Evolutionary conservation across 2,329 filamentous ascomycete genomes (phyloP).

Genomic region (Phaeosphaeria sp.): DNA sequence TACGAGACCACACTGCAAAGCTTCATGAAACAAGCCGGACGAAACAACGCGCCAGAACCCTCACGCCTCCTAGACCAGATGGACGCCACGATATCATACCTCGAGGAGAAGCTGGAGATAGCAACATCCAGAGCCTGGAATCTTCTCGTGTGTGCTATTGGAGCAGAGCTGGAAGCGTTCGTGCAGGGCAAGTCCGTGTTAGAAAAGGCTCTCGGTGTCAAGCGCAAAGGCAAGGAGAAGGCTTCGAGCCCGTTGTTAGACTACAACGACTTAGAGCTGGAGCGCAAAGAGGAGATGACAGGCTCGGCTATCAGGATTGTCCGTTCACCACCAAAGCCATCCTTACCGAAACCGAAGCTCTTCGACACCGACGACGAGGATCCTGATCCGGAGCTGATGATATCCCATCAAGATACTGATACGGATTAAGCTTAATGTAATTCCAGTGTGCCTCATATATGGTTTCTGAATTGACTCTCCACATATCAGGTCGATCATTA

Average conservation of each 20-base stretch:
- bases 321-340: conserved; percentile 39
- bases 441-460: background rate
- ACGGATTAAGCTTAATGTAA: conserved; percentile 28
- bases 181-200: conserved; percentile 66
- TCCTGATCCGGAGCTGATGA: conserved; percentile 57
- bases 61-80: conserved; percentile 54
- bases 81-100: conserved; percentile 59
- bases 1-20: conserved; percentile 71
- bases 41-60: conserved; percentile 21
- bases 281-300: conserved; percentile 35
- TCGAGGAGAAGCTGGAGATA: conserved; percentile 61
- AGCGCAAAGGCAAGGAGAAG: conserved; percentile 38
- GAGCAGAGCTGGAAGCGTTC: conserved; percentile 74
- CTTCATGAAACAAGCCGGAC: conserved; percentile 53
- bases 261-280: conserved; percentile 20
- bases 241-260: conserved; percentile 26
- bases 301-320: conserved; percentile 39
- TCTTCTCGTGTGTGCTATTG: conserved; percentile 75
- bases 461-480: background rate
- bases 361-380: conserved; percentile 53
- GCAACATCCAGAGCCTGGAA: conserved; percentile 74
- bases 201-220: conserved; percentile 44
- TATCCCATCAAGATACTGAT: conserved; percentile 54
- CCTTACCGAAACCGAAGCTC: conserved; percentile 31
- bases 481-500: background rate